Evolutionary conservation across 176 grass and related monocot genomes (phyloP), one percentile per base, ranked within the genome.

Genomic region (Dactylis glomerata): DNA sequence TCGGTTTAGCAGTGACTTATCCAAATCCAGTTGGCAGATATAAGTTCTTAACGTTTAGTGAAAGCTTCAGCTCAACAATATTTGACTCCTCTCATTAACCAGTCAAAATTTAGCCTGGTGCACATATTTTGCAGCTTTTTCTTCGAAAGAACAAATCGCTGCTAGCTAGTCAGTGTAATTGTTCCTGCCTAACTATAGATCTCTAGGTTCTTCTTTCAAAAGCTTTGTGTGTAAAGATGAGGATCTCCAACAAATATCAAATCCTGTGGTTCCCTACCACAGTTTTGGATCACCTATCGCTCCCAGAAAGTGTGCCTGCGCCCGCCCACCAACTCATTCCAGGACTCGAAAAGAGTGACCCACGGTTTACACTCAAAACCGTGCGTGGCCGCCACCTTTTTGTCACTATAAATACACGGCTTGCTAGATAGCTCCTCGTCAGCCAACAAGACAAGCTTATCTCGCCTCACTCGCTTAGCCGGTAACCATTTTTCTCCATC

Each of bases 321-420:
- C 36, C 32, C 12, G 83, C 32, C 66, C 76, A 86, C 84, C 76
- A 80, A 72, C 76, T 44, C 38, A 45, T 6, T 77, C 7, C 82
- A 6, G 0, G 32, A 4, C 73, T 44, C 34, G 8, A 45, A 32
- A 49, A 15, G 27, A 80, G n/a, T 44, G 40, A 68, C n/a, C 68
- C 68, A 44, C n/a, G 85, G 58, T 87, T 86, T 87, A 31, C 20
- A 42, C 54, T 1, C 63, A 86, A 86, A 86, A 79, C 76, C 84
- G n/a, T 72, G 76, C 75, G 16, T 49, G 16, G 45, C 22, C 17
- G 13, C 16, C 11, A 67, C 67, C 50, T 72, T 38, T 55, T 50
- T 55, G 22, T 13, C 23, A 24, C 38, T 72, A 72, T 24, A 72
- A 45, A 72, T 72, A 45, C 38, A 26, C 4, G 40, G 37, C 58